Conservation (phyloP, 2,329 filamentous ascomycete genomes). For the Colletotrichum kahawae region DNA sequence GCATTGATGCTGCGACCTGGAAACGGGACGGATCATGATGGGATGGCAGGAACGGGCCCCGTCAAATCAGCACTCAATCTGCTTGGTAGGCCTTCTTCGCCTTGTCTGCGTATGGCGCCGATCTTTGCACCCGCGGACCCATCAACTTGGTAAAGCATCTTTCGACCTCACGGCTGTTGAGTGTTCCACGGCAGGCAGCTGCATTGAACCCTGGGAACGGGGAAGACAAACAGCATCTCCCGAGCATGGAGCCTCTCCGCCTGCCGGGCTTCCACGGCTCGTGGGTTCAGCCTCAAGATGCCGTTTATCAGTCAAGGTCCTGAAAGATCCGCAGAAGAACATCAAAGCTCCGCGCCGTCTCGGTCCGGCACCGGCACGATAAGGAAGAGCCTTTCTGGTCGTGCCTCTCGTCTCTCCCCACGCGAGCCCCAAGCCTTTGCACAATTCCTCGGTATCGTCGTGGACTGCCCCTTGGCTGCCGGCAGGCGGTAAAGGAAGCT, state of each 20-base stretch:
- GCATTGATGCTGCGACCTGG: neutral
- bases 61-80: neutral
- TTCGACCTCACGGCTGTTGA: slow-evolving; percentile 5
- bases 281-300: neutral
- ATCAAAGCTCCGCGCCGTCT: slow-evolving; percentile 7
- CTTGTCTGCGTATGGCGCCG: neutral
- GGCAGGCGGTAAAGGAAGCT: neutral
- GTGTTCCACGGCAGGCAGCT: neutral
- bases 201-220: neutral
- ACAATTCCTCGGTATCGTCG: neutral
- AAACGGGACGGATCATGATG: neutral
- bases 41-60: neutral
- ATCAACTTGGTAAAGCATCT: slow-evolving; percentile 8
- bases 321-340: neutral
- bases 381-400: neutral
- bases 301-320: neutral
- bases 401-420: neutral
- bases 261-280: neutral
- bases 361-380: neutral
- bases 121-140: neutral
- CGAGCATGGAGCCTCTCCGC: neutral
- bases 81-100: neutral
- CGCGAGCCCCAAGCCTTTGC: neutral
- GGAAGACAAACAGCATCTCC: neutral
- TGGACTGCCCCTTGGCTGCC: neutral